Evolutionary conservation across 2,329 filamentous ascomycete species (phyloP).

Genomic region (Kalmusia sp.): DNA sequence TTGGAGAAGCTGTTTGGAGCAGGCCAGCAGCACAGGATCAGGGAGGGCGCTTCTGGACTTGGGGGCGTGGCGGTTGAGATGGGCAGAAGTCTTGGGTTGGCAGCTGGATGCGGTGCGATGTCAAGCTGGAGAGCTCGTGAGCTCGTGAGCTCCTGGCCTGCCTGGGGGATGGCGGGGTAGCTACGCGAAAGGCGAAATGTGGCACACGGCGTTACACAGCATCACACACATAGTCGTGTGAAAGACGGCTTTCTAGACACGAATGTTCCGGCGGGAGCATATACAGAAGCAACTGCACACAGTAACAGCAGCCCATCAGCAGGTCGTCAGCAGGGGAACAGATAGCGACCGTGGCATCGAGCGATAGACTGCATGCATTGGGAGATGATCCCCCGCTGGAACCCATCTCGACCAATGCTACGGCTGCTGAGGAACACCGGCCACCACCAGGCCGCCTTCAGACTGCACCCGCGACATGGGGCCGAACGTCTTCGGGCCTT

Average conservation of each 20-base stretch:
- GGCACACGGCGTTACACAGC: background rate
- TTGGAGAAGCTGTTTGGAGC: background rate
- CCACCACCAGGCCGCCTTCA: background rate
- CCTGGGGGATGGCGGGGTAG: background rate
- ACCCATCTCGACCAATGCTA: background rate
- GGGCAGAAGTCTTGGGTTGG: too few species aligned
- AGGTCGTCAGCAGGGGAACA: too few species aligned
- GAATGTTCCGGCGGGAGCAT: too few species aligned
- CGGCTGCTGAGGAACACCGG: background rate
- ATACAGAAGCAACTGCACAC: too few species aligned
- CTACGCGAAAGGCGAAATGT: background rate
- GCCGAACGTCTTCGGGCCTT: constrained; percentile 1
- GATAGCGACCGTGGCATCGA: too few species aligned
- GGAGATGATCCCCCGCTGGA: too few species aligned
- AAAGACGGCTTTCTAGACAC: background rate
- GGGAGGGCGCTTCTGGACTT: too few species aligned
- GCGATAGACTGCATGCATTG: too few species aligned
- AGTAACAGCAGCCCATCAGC: too few species aligned
- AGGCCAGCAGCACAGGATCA: too few species aligned
- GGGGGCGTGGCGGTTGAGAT: too few species aligned
- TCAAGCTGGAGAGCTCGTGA: background rate
- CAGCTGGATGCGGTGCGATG: background rate
- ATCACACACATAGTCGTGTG: background rate
- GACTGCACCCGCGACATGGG: background rate
- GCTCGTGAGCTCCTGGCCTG: background rate